Base-by-base conservation (phyloP, 2,329 filamentous ascomycete genomes). In the Alternaria gansuensis region DNA sequence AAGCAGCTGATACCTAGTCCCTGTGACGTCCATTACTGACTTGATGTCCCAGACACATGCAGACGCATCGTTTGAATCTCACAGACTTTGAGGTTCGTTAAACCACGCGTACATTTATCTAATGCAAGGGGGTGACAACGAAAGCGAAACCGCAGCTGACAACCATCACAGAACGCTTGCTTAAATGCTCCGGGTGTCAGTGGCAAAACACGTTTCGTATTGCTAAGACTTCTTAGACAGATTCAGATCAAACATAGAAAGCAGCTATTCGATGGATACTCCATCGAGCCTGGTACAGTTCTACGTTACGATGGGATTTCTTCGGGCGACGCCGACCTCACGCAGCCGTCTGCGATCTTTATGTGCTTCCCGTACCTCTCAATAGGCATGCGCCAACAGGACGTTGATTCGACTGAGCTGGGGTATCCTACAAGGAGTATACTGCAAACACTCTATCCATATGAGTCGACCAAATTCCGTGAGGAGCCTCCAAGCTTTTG, bases 391-490 rank as follows among this genome's bases (percentile, higher is more conserved):
- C 40, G 26, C 10, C 37, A 45, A 11, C 54, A 61, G 8, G 14
- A 40, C 3, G 28, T 41, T 5, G 11, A 29, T 11, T 57, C 52
- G 24, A 3, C 36, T 14, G 28, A 28, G 13, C 46, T 46, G 9
- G 57, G 58, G 9, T 57, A 66, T 48, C 63, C 61, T 9, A 45
- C 50, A 21, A 45, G 57, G 29, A 69, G 51, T 34, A 51, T 69
- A 23, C 60, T 68, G 51, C 63, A 66, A 36, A 60, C 63, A 1
- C 61, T 65, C n/a, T 69, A 69, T 56, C 67, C 67, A 3, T 64
- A 68, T 34, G 63, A 69, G 37, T 53, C 59, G 10, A 58, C 65
- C 2, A 26, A 37, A 11, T 17, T 37, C 34, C 53, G 56, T 28
- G 63, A 66, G 21, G 21, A 23, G 11, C 9, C 57, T 17, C 45